Percentiles rank a stretch among this genome's conserved stretches.
Evolutionary conservation across 129 eudicot genomes (phyloP).

Genomic region (Lactuca sativa): DNA sequence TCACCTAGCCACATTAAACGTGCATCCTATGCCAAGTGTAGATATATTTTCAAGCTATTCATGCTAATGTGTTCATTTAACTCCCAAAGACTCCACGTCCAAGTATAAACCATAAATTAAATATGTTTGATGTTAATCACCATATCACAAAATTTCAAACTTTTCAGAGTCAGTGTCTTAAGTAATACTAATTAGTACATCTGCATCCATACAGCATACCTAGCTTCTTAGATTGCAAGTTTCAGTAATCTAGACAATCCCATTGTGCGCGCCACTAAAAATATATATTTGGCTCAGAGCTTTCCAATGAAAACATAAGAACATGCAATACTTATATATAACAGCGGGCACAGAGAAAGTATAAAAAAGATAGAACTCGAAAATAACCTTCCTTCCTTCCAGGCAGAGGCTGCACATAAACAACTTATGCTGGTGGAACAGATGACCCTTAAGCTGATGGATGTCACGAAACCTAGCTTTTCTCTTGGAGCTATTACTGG

Average conservation of each 20-base stretch:
- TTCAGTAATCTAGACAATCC: not conserved
- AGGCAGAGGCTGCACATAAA: constrained; percentile 91
- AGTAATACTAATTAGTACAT: not conserved
- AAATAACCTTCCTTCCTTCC: constrained; percentile 89
- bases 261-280: not conserved
- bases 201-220: constrained; percentile 1
- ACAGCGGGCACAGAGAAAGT: constrained; percentile 3
- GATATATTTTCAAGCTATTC: not conserved
- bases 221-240: not conserved
- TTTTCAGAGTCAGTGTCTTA: not conserved
- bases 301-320: not conserved
- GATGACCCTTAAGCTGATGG: constrained; percentile 87
- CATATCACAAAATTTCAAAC: not conserved
- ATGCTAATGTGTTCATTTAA: not conserved
- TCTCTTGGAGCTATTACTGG: constrained; percentile 55
- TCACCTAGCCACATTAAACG: constrained; percentile 6
- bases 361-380: not conserved
- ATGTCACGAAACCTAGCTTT: constrained; percentile 70
- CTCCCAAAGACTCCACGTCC: not conserved
- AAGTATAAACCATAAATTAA: not conserved
- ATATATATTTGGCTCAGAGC: not conserved
- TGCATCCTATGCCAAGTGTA: constrained; percentile 7
- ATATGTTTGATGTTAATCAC: not conserved
- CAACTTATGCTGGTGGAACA: constrained; percentile 72
- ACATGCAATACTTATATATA: constrained; percentile 6